A percentile compares a stretch with the other conserved stretches of the same genome.
phyloP scores from a whole-genome alignment of 2,329 filamentous ascomycete species.

The Fusarium sp. region DNA sequence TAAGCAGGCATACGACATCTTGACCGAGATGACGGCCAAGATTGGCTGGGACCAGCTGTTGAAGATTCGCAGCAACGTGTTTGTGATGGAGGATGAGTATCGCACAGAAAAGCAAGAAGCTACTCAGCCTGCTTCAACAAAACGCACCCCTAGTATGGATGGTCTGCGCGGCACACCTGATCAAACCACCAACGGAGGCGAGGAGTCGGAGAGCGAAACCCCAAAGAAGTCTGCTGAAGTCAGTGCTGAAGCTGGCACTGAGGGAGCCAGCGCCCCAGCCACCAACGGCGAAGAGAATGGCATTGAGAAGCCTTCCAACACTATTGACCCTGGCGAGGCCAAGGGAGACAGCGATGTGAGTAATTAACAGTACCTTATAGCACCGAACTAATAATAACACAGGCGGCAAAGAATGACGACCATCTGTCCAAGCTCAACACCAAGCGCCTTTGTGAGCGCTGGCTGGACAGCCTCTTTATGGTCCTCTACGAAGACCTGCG shows the following conservation, averaged over 20 bases:
- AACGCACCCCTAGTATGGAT: constrained; percentile 83
- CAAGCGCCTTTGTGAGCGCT: constrained; percentile 95
- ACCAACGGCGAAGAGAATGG: constrained; percentile 56
- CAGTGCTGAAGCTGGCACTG: constrained; percentile 44
- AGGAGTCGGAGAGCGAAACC: constrained; percentile 51
- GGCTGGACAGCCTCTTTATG: constrained; percentile 99
- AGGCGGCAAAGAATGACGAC: constrained; percentile 75
- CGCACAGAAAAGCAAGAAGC: constrained; percentile 83
- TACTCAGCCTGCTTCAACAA: constrained; percentile 59
- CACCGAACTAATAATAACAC: constrained; percentile 50
- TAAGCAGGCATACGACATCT: constrained; percentile 90
- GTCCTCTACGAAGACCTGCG: constrained; percentile 97
- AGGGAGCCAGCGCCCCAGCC: constrained; percentile 27
- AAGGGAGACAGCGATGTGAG: constrained; percentile 79
- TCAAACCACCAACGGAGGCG: constrained; percentile 62
- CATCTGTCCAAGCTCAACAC: constrained; percentile 93
- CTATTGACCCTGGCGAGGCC: constrained; percentile 80
- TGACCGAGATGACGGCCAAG: constrained; percentile 95
- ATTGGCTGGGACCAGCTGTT: constrained; percentile 98
- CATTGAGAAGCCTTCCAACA: constrained; percentile 84
- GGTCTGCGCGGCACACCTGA: constrained; percentile 79
- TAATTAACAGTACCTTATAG: neutral
- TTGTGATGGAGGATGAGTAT: constrained; percentile 99
- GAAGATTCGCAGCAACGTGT: constrained; percentile 94
- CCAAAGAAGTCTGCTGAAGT: constrained; percentile 48